phyloP scores from a whole-genome alignment of 257 asterid species.

The Solanum pinnatisectum region DNA sequence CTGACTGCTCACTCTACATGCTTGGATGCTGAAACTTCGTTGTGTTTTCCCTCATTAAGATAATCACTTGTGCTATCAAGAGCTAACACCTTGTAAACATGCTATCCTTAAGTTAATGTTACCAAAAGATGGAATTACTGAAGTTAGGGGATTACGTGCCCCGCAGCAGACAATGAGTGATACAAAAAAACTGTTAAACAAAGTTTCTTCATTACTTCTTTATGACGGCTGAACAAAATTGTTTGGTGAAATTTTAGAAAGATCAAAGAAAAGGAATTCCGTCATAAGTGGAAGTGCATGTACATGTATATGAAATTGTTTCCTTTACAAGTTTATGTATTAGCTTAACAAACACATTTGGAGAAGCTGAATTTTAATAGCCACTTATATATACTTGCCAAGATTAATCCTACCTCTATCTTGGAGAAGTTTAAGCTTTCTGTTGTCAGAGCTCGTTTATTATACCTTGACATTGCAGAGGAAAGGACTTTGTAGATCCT shows the following conservation, averaged over 20 bases:
- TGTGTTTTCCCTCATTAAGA: neutral
- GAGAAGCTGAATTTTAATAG: neutral
- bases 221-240: neutral
- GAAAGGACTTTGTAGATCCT: neutral
- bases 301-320: neutral
- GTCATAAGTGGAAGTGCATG: neutral
- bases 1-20: neutral
- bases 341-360: neutral
- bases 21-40: neutral
- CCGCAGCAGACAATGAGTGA: neutral
- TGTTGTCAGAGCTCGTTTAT: neutral
- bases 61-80: neutral
- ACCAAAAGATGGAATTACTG: neutral
- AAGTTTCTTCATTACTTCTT: neutral
- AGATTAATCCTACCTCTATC: neutral
- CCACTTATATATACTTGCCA: neutral
- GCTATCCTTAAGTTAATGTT: neutral
- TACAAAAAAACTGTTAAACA: neutral
- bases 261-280: neutral
- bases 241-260: neutral
- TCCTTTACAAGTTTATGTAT: neutral
- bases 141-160: neutral
- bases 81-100: neutral
- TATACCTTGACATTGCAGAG: neutral
- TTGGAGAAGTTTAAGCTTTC: neutral